These are phyloP conservation scores for Coemansia sp. DNA, from an alignment of 192 early-diverging fungal genomes.

Conservation along the genomic window DNA sequence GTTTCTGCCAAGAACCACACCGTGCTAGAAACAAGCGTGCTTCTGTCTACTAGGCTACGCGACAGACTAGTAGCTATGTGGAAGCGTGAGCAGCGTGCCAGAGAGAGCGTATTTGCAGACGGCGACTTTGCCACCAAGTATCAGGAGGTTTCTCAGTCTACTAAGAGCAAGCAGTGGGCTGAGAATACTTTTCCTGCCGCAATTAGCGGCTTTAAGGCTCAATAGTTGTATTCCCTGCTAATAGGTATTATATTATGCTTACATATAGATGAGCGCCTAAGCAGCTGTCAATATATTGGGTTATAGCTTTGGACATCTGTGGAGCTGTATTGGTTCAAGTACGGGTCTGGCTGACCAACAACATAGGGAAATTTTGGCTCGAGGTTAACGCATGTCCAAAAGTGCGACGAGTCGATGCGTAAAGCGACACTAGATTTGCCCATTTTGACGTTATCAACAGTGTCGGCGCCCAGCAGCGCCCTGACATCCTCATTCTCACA, in stretches of 20 bases:
- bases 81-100: slow-evolving; percentile 17
- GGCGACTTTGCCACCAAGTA: slow-evolving; percentile 17
- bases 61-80: slow-evolving; percentile 26
- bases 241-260: background rate
- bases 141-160: slow-evolving; percentile 8
- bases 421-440: slow-evolving; percentile 16
- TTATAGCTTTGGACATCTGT: too few species aligned
- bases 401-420: slow-evolving; percentile 46
- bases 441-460: slow-evolving; percentile 16
- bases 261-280: too few species aligned
- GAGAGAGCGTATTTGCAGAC: slow-evolving; percentile 21
- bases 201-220: slow-evolving; percentile 4
- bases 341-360: slow-evolving; percentile 18
- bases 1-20: slow-evolving; percentile 28
- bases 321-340: too few species aligned
- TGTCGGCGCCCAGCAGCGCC: slow-evolving; percentile 10
- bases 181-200: slow-evolving; percentile 10
- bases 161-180: slow-evolving; percentile 37
- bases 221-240: background rate
- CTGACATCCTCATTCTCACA: slow-evolving; percentile 3
- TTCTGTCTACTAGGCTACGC: slow-evolving; percentile 17
- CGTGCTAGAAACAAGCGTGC: slow-evolving; percentile 26
- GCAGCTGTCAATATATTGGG: too few species aligned
- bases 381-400: slow-evolving; percentile 16
- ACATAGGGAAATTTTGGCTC: slow-evolving; percentile 25